phyloP scores from a whole-genome alignment of 2,329 filamentous ascomycete genomes.

The Didymella segeticola region DNA sequence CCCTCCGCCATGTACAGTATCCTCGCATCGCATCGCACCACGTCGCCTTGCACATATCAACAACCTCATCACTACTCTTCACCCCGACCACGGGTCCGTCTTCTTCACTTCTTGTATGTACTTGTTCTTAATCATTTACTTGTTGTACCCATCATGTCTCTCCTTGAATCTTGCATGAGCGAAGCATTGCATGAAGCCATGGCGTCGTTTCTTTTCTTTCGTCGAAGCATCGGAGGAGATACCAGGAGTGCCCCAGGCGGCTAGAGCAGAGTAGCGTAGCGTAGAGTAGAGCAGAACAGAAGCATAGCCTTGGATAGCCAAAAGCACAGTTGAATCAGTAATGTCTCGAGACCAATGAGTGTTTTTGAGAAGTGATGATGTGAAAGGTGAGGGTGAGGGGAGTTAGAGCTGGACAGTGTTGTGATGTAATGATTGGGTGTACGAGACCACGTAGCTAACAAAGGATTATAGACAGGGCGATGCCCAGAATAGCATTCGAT shows the following conservation, averaged over 20 bases:
- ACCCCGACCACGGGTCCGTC: background rate
- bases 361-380: background rate
- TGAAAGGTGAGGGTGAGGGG: background rate
- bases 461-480: background rate
- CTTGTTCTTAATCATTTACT: slow-evolving; percentile 31
- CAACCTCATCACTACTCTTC: background rate
- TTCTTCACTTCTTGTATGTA: slow-evolving; percentile 36
- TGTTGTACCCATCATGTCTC: slow-evolving; percentile 28
- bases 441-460: background rate
- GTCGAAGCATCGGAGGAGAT: background rate
- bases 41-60: background rate
- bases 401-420: background rate
- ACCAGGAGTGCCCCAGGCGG: background rate
- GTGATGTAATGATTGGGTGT: background rate
- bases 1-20: background rate
- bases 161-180: slow-evolving; percentile 24
- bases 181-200: slow-evolving; percentile 9
- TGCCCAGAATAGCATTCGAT: background rate
- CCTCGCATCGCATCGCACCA: background rate
- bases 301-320: background rate
- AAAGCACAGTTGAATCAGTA: background rate
- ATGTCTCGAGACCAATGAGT: background rate
- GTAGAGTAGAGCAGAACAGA: background rate
- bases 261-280: background rate
- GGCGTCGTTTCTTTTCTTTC: background rate